Percentiles rank a stretch among this genome's conserved stretches.
phyloP scores from a whole-genome alignment of 306 rosid species.

The Gynostemma pentaphyllum region DNA sequence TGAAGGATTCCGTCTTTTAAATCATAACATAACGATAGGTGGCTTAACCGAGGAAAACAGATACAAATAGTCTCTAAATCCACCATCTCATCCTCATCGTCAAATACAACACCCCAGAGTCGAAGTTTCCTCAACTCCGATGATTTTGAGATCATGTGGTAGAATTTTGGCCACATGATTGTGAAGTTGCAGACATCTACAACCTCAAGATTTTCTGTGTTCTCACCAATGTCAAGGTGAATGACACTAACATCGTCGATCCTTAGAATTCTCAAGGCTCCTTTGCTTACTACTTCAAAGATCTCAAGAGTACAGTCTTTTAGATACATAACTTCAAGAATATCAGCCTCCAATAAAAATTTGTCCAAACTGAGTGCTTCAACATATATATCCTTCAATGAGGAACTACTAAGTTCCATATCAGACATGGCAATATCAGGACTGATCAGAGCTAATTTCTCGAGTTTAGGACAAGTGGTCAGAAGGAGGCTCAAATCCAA shows the following conservation, averaged over 20 bases:
- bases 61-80: slow-evolving; percentile 56
- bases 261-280: slow-evolving; percentile 39
- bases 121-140: slow-evolving; percentile 43
- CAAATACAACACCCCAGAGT: slow-evolving; percentile 66
- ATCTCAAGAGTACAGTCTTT: slow-evolving; percentile 56
- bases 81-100: slow-evolving; percentile 63
- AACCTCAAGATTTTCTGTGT: slow-evolving; percentile 57
- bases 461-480: slow-evolving; percentile 53
- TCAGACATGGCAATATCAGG: slow-evolving; percentile 76
- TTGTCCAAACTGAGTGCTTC: slow-evolving; percentile 68
- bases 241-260: slow-evolving; percentile 59
- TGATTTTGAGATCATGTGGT: slow-evolving; percentile 59
- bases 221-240: slow-evolving; percentile 61
- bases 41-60: slow-evolving; percentile 52
- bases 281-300: slow-evolving; percentile 54
- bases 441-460: slow-evolving; percentile 45
- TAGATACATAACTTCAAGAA: slow-evolving; percentile 44
- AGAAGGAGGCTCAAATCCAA: slow-evolving; percentile 69
- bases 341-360: slow-evolving; percentile 42
- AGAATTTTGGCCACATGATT: slow-evolving; percentile 65
- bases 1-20: slow-evolving; percentile 47
- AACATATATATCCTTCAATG: slow-evolving; percentile 54
- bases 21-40: slow-evolving; percentile 58
- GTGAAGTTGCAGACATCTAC: slow-evolving; percentile 67
- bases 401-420: slow-evolving; percentile 51